These are phyloP conservation scores for Schizopora paradoxa DNA, from an alignment of 1,284 basidiomycete species.

Conservation along the genomic window DNA sequence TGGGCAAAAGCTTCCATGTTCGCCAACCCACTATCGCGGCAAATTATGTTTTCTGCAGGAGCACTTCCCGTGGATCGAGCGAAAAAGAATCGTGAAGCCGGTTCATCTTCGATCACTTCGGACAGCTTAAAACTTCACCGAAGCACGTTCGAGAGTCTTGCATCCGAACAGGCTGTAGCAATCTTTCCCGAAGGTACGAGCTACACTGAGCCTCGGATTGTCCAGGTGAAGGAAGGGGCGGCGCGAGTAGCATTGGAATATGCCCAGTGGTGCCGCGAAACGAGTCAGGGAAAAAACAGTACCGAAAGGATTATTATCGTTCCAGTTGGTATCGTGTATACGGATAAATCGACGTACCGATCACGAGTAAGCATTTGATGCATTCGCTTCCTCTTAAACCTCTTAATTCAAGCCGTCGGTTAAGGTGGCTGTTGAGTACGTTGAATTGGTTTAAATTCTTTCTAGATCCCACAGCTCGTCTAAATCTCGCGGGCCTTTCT, in stretches of 20 bases:
- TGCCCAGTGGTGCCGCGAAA: slow-evolving; percentile 37
- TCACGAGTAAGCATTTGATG: slow-evolving; percentile 48
- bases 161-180: slow-evolving; percentile 54
- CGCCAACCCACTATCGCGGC: slow-evolving; percentile 48
- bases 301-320: slow-evolving; percentile 43
- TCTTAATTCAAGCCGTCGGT: neutral
- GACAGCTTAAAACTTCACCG: slow-evolving; percentile 14
- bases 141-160: slow-evolving; percentile 58
- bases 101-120: too few species aligned
- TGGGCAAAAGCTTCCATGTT: slow-evolving; percentile 71
- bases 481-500: neutral
- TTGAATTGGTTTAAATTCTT: too few species aligned
- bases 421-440: neutral
- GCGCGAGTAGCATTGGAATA: slow-evolving; percentile 80
- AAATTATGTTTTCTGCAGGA: slow-evolving; percentile 60
- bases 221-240: slow-evolving; percentile 68
- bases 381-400: slow-evolving; percentile 10
- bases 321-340: slow-evolving; percentile 70
- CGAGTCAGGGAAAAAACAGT: slow-evolving; percentile 14
- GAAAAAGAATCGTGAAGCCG: slow-evolving; percentile 20
- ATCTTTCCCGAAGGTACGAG: slow-evolving; percentile 74
- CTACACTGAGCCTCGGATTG: slow-evolving; percentile 61
- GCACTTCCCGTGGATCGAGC: slow-evolving; percentile 68
- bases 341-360: slow-evolving; percentile 66
- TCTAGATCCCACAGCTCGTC: neutral